phyloP scores from a whole-genome alignment of 495 filamentous ascomycete genomes.

The Bryoglossum gracile region DNA sequence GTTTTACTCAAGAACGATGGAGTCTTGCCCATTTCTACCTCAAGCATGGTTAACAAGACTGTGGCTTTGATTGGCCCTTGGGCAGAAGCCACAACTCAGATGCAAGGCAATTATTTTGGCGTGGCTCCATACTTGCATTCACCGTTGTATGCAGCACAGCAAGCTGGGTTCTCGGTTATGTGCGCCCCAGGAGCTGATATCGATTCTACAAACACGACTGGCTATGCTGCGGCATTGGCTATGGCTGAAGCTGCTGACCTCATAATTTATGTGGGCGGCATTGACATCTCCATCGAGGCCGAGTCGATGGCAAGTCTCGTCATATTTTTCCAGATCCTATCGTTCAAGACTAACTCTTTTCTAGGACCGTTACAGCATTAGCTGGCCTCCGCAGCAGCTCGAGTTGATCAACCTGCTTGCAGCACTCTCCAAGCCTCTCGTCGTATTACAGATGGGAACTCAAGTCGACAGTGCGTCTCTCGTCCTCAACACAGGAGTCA shows the following conservation, averaged over 20 bases:
- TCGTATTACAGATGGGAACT: slow-evolving; percentile 51
- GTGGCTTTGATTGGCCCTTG: slow-evolving; percentile 54
- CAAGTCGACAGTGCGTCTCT: slow-evolving; percentile 31
- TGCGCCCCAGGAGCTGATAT: slow-evolving; percentile 40
- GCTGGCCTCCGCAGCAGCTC: slow-evolving; percentile 52
- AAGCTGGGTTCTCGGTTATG: slow-evolving; percentile 38
- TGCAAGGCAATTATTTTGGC: slow-evolving; percentile 57
- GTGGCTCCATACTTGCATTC: slow-evolving; percentile 48
- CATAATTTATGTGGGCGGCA: slow-evolving; percentile 51
- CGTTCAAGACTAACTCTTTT: neutral
- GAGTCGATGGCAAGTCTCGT: slow-evolving; percentile 29
- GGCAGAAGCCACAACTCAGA: slow-evolving; percentile 50
- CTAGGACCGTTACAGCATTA: slow-evolving; percentile 46
- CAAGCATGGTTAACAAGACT: slow-evolving; percentile 30
- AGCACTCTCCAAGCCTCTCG: slow-evolving; percentile 42
- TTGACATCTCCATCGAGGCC: slow-evolving; percentile 48
- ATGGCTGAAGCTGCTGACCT: slow-evolving; percentile 46
- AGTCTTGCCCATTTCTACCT: slow-evolving; percentile 40
- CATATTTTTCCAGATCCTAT: neutral
- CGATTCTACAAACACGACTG: slow-evolving; percentile 33
- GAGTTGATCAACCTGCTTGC: slow-evolving; percentile 47
- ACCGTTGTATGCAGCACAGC: slow-evolving; percentile 42
- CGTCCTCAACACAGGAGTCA: slow-evolving; percentile 51
- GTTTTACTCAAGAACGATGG: slow-evolving; percentile 57
- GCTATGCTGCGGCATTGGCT: slow-evolving; percentile 35